phyloP scores from a whole-genome alignment of 2,329 filamentous ascomycete genomes.

The Purpureocillium takamizusanense region DNA sequence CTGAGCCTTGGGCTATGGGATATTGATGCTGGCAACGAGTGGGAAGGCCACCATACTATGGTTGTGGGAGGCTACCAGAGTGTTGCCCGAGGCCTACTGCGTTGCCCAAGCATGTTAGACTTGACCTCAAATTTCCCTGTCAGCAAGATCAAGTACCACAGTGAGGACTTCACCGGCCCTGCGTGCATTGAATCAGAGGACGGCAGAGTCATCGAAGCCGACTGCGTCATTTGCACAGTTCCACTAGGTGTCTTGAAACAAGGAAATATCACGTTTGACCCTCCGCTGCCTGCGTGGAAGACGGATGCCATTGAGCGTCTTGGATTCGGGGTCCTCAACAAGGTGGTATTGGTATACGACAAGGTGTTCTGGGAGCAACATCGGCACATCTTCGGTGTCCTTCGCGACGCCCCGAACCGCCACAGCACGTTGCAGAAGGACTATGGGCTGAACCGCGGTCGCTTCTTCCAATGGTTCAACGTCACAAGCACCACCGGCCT shows the following conservation, averaged over 20 bases:
- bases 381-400: slow-evolving; percentile 86
- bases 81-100: slow-evolving; percentile 77
- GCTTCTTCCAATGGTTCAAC: slow-evolving; percentile 98
- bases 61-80: slow-evolving; percentile 90
- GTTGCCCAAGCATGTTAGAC: slow-evolving; percentile 67
- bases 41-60: slow-evolving; percentile 90
- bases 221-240: slow-evolving; percentile 82
- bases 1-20: slow-evolving; percentile 91
- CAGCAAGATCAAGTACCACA: slow-evolving; percentile 58
- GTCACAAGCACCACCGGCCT: slow-evolving; percentile 82
- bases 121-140: slow-evolving; percentile 68
- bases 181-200: slow-evolving; percentile 67
- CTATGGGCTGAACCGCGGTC: slow-evolving; percentile 71
- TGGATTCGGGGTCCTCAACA: slow-evolving; percentile 91
- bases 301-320: slow-evolving; percentile 68
- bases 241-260: slow-evolving; percentile 88
- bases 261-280: slow-evolving; percentile 75
- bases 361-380: slow-evolving; percentile 83
- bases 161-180: slow-evolving; percentile 32
- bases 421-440: slow-evolving; percentile 71
- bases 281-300: slow-evolving; percentile 84
- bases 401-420: slow-evolving; percentile 62
- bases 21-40: slow-evolving; percentile 95
- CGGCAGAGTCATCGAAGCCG: slow-evolving; percentile 69
- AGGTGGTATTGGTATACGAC: slow-evolving; percentile 85